Evolutionary conservation across 2,329 filamentous ascomycete species (phyloP).

Genomic region (Rhinocladiella similis): DNA sequence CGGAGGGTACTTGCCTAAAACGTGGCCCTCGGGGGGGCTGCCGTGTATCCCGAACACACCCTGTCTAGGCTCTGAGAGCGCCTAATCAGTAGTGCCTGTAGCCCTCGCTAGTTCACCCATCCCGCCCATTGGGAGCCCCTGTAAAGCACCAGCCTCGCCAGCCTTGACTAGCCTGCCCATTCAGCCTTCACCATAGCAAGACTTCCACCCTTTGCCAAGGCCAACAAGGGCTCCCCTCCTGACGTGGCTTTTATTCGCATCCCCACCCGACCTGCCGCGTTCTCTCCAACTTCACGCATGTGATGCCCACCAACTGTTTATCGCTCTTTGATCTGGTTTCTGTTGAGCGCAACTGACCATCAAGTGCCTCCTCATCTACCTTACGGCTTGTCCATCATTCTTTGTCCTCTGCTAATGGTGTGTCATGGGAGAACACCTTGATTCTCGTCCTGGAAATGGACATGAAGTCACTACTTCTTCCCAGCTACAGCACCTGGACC

Average conservation of each 20-base stretch:
- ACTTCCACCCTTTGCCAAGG: not conserved
- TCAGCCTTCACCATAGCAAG: not conserved
- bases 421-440: conserved; percentile 13
- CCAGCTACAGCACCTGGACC: conserved; percentile 57
- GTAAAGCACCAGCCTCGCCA: no score
- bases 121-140: no score
- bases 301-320: not conserved
- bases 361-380: not conserved
- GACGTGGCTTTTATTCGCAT: not conserved
- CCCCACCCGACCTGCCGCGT: not conserved
- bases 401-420: conserved; percentile 10
- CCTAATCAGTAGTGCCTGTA: no score
- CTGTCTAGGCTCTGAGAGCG: no score
- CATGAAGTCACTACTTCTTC: not conserved
- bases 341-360: not conserved
- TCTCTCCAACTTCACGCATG: not conserved
- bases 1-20: no score
- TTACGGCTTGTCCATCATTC: not conserved
- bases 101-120: no score
- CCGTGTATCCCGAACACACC: no score
- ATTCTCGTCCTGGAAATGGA: conserved; percentile 15
- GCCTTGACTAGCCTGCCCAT: no score
- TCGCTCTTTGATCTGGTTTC: not conserved
- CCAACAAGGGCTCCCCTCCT: not conserved
- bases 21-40: no score